Evolutionary conservation across 768 basidiomycete species (phyloP).

Genomic region (Mycena vitilis): DNA sequence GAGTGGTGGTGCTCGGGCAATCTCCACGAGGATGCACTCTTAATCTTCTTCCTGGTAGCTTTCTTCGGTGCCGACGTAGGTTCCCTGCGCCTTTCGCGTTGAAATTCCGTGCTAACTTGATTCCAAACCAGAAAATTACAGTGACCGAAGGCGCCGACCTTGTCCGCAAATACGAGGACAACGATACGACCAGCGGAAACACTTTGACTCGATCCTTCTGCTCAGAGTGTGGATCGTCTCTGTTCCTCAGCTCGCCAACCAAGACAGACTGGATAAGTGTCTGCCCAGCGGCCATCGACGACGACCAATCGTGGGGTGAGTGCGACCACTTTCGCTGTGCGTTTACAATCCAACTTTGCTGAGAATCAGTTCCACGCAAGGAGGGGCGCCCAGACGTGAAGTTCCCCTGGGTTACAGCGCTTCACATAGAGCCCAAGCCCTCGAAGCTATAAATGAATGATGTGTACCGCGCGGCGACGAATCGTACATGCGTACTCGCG

Average conservation of each 20-base stretch:
- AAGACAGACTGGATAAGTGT: constrained; percentile 20
- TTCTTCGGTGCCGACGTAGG: constrained; percentile 42
- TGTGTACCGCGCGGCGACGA: not conserved
- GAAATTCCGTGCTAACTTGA: not conserved
- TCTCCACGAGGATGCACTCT: too few relatives aligned
- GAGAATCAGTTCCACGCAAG: constrained; percentile 22
- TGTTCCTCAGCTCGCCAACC: constrained; percentile 38
- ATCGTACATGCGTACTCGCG: not conserved
- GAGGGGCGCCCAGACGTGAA: constrained; percentile 28
- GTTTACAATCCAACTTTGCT: not conserved
- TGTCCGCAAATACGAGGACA: constrained; percentile 41
- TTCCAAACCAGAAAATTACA: constrained; percentile 2
- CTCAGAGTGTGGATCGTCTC: constrained; percentile 40
- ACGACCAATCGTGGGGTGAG: constrained; percentile 27
- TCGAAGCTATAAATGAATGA: constrained; percentile 14
- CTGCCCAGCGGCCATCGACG: constrained; percentile 3
- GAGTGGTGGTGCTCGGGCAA: too few relatives aligned
- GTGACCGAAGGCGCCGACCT: constrained; percentile 39
- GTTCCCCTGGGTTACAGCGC: constrained; percentile 25
- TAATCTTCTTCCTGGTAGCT: not conserved
- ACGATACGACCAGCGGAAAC: constrained; percentile 39
- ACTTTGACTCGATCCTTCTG: constrained; percentile 44
- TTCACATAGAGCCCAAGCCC: constrained; percentile 23
- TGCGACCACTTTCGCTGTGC: not conserved
- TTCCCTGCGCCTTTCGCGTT: not conserved